These are phyloP conservation scores for Verbascum thapsus DNA, from an alignment of 257 asterid genomes.

Conservation along the genomic window DNA sequence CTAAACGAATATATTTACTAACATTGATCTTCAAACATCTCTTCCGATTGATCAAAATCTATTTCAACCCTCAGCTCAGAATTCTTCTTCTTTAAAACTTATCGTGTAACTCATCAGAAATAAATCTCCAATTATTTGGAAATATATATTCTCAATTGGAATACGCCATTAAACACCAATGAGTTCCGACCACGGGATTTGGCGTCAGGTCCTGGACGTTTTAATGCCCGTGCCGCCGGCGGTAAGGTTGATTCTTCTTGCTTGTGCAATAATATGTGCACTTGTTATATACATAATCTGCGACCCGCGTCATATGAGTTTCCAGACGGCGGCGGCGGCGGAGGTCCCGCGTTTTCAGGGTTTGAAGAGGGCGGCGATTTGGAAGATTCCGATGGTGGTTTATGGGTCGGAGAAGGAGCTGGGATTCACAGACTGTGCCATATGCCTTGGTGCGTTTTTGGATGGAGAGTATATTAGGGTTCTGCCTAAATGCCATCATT, in stretches of 20 bases:
- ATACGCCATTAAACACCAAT: too few species aligned
- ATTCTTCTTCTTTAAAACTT: too few species aligned
- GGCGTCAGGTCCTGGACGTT: too few species aligned
- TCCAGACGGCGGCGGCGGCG: constrained; percentile 28
- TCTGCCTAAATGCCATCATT: constrained; percentile 70
- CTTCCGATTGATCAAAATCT: too few species aligned
- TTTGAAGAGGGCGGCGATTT: constrained; percentile 51
- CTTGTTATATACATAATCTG: constrained; percentile 70
- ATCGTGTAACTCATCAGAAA: too few species aligned
- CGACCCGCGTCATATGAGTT: constrained; percentile 46
- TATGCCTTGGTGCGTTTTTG: constrained; percentile 67
- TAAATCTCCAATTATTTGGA: too few species aligned
- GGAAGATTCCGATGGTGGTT: constrained; percentile 64
- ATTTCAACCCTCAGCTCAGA: too few species aligned
- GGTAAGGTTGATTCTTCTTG: constrained; percentile 79
- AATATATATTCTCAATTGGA: too few species aligned
- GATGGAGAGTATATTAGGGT: constrained; percentile 81
- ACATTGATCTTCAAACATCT: too few species aligned
- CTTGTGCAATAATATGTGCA: constrained; percentile 71
- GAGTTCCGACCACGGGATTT: too few species aligned
- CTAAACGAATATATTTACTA: too few species aligned
- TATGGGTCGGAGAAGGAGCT: constrained; percentile 46
- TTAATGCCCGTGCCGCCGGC: constrained; percentile 68
- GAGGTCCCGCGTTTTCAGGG: constrained; percentile 46
- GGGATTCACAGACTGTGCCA: constrained; percentile 64